A percentile compares a stretch with the other conserved stretches of the same genome.
Conservation (phyloP, 2,329 filamentous ascomycete genomes). For the Paraphoma sp. region DNA sequence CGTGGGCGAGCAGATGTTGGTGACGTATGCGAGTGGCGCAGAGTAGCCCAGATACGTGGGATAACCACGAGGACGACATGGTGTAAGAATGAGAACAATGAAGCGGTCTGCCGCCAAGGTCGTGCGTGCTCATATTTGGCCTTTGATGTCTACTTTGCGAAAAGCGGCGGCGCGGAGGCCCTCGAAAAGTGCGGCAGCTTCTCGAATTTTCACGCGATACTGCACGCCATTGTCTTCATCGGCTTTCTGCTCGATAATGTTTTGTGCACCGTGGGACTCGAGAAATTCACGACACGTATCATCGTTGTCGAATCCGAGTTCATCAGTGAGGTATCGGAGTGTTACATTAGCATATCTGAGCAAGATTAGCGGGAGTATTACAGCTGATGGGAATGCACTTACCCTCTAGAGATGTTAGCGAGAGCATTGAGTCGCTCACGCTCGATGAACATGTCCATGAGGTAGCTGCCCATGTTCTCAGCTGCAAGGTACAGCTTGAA, state of each 20-base stretch:
- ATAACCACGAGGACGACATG: background rate
- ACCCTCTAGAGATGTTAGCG: slow-evolving; percentile 94
- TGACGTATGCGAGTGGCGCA: slow-evolving; percentile 33
- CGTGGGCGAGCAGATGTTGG: slow-evolving; percentile 12
- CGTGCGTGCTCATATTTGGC: slow-evolving; percentile 75
- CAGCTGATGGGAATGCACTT: slow-evolving; percentile 52
- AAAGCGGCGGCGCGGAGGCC: slow-evolving; percentile 75
- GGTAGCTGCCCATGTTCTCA: slow-evolving; percentile 95
- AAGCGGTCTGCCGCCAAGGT: slow-evolving; percentile 11
- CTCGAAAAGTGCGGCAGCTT: slow-evolving; percentile 72
- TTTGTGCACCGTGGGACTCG: slow-evolving; percentile 76
- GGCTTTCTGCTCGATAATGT: slow-evolving; percentile 77
- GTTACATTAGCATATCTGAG: slow-evolving; percentile 88
- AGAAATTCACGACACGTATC: slow-evolving; percentile 91
- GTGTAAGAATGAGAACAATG: slow-evolving; percentile 1
- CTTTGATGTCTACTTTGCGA: slow-evolving; percentile 92
- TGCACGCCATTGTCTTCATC: slow-evolving; percentile 48
- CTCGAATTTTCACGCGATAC: slow-evolving; percentile 64
- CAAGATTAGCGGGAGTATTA: slow-evolving; percentile 54
- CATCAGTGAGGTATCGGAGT: slow-evolving; percentile 90
- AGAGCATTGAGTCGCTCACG: slow-evolving; percentile 91
- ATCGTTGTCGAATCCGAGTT: slow-evolving; percentile 94
- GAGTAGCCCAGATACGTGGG: slow-evolving; percentile 26
- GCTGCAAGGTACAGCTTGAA: slow-evolving; percentile 95
- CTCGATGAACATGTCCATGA: slow-evolving; percentile 99